phyloP scores from a whole-genome alignment of 768 basidiomycete genomes.

The Tulasnella sp. region DNA sequence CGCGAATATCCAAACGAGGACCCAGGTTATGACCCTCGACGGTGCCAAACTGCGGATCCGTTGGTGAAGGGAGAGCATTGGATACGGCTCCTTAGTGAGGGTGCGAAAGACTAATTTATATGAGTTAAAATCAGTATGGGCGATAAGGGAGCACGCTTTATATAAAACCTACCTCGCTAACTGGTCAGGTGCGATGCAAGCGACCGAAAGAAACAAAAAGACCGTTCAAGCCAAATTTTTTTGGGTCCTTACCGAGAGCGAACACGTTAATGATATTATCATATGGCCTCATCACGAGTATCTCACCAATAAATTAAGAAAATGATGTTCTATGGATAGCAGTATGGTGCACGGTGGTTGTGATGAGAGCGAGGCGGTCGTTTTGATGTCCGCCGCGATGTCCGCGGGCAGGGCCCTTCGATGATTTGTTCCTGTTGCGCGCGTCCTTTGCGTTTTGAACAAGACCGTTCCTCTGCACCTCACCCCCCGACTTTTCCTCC shows the following conservation, averaged over 20 bases:
- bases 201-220: not conserved
- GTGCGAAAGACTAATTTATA: not conserved
- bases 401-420: not conserved
- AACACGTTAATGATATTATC: not conserved
- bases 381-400: not conserved
- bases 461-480: conserved; percentile 29
- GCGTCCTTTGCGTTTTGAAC: not conserved
- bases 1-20: conserved; percentile 52
- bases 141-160: not conserved
- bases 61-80: not conserved
- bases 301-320: conserved; percentile 6
- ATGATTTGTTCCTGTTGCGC: conserved; percentile 18
- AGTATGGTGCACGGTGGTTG: not conserved
- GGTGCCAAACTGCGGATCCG: conserved; percentile 1
- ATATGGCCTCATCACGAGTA: too few relatives aligned
- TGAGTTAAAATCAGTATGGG: not conserved
- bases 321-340: not conserved
- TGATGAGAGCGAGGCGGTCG: not conserved
- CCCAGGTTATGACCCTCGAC: conserved; percentile 9
- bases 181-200: not conserved
- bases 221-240: not conserved
- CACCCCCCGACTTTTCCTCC: not conserved
- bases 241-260: not conserved
- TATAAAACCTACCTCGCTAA: not conserved
- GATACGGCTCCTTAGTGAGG: not conserved